A percentile compares a stretch with the other conserved stretches of the same genome.
These are phyloP conservation scores for Celoporthe dispersa DNA, from an alignment of 2,329 filamentous ascomycete genomes.

Conservation along the genomic window DNA sequence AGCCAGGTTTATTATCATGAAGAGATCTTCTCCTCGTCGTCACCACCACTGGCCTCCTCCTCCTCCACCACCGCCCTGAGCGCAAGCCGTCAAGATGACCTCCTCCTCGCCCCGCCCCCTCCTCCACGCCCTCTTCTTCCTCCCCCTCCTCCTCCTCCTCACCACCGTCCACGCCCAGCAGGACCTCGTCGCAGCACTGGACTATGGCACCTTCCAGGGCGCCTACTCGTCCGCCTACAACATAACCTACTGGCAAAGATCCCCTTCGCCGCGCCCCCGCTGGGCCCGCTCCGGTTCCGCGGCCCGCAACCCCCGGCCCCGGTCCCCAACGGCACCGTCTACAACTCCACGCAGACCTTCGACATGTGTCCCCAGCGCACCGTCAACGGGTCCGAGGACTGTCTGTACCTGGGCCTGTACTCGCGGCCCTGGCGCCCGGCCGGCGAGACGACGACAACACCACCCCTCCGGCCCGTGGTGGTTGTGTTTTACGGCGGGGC, in stretches of 20 bases:
- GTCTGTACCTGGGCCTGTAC: constrained; percentile 64
- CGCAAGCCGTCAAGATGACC: constrained; percentile 17
- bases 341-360: constrained; percentile 59
- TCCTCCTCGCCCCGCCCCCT: not conserved
- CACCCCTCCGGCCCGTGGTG: constrained; percentile 57
- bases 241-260: constrained; percentile 63
- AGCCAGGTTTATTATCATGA: constrained; percentile 4
- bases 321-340: constrained; percentile 50
- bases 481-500: constrained; percentile 66
- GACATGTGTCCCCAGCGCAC: constrained; percentile 64
- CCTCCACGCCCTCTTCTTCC: constrained; percentile 8
- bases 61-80: too few species aligned
- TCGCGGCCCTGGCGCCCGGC: constrained; percentile 65
- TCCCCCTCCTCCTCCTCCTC: not conserved
- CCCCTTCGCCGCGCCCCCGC: constrained; percentile 63
- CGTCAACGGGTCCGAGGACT: constrained; percentile 62
- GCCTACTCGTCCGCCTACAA: constrained; percentile 57
- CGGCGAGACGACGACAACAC: constrained; percentile 36
- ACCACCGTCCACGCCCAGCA: constrained; percentile 25
- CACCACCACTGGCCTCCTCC: not conserved
- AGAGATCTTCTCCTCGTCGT: not conserved
- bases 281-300: constrained; percentile 62
- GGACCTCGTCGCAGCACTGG: constrained; percentile 45
- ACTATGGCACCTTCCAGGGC: constrained; percentile 58
- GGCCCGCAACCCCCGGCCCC: constrained; percentile 59